Evolutionary conservation across 2,329 filamentous ascomycete genomes (phyloP), one percentile per base, ranked within the genome.

Genomic region (Curvularia hawaiiensis): DNA sequence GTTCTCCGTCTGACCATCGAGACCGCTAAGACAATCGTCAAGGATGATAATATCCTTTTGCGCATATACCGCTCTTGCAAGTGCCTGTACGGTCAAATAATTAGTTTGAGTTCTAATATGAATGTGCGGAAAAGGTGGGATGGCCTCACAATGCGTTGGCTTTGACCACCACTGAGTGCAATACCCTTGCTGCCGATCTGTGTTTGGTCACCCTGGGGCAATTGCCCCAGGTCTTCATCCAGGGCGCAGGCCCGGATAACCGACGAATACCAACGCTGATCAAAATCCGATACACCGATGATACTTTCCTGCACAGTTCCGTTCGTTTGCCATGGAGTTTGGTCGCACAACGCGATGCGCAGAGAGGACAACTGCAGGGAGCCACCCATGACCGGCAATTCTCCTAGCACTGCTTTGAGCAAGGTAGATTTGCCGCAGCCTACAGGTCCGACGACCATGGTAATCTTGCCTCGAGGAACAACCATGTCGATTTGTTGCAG

Each of bases 351-450:
- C 20, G 75, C 74, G 45, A 77, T 71, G 38, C 70, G 65, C 61
- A 68, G 46, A 31, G 70, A 71, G 16, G 68, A 71, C 6, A 75
- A 52, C 33, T 70, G 65, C 45, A 77, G 55, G 20, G 65, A 67
- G 46, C 74, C 74, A 46, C 63, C 62, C 60, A 71, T 69, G 31
- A 70, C 64, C n/a, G 71, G 68, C 43, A 74, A 58, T 57, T 76
- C 73, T 52, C 72, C 69, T 14, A 75, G 53, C 20, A 75, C 61
- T 33, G 68, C 70, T 53, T 74, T 74, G 18, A 74, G 63, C 51
- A 85, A 64, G 4, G 81, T 83, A 20, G 82, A 83, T 58, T 84
- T 85, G 4, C 82, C 83, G 57, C 79, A 83, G 5, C 80, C 82
- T 24, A 82, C 79, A 16, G 82, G 81, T 16, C 82, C 82, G 54